Conservation (phyloP, 176 grass and related monocot genomes). For the Triticum aestivum region IWGSC_CS_RefSeq_v2.1 NC_057803.1:133646222-133646721, state of each 20-base stretch:
- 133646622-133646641: not conserved
- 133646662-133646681: not conserved
- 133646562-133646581: not conserved
- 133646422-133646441: too few species aligned
- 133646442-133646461: not conserved
- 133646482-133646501: not conserved
- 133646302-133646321: too few species aligned
- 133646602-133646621: not conserved
- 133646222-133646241: too few species aligned
- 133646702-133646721: not conserved
- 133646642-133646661: not conserved
- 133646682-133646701: not conserved
- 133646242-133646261: too few species aligned
- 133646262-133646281: too few species aligned
- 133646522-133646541: not conserved
- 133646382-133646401: too few species aligned
- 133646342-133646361: too few species aligned
- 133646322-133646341: too few species aligned
- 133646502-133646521: not conserved
- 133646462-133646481: not conserved
- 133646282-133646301: too few species aligned
- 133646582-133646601: not conserved
- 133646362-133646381: too few species aligned
- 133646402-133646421: too few species aligned
- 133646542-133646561: not conserved